Percentiles rank a stretch among this genome's conserved stretches.
phyloP scores from a whole-genome alignment of 805 yeast species.

The Yarrowia alimentaria region DNA sequence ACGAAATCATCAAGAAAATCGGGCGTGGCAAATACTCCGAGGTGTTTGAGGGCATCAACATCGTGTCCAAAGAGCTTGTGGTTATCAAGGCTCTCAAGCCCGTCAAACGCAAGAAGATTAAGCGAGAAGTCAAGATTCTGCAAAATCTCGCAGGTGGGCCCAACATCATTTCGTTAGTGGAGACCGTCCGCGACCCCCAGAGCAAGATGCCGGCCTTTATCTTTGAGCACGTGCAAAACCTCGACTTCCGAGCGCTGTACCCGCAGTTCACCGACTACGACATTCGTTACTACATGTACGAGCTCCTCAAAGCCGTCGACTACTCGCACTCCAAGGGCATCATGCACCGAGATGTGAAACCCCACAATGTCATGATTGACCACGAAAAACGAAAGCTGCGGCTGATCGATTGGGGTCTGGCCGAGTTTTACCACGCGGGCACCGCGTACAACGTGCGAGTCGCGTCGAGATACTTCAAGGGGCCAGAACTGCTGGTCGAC shows the following conservation, averaged over 20 bases:
- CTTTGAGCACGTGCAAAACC: constrained; percentile 80
- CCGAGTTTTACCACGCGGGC: constrained; percentile 88
- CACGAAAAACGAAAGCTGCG: constrained; percentile 65
- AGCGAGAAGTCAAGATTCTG: constrained; percentile 82
- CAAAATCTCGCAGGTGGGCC: constrained; percentile 85
- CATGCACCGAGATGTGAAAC: constrained; percentile 94
- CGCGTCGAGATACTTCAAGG: constrained; percentile 89
- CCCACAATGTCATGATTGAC: constrained; percentile 94
- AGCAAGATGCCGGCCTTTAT: constrained; percentile 81
- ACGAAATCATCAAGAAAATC: constrained; percentile 77
- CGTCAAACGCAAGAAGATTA: constrained; percentile 86
- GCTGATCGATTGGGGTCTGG: constrained; percentile 93
- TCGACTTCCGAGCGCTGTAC: constrained; percentile 77
- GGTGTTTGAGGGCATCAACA: constrained; percentile 81
- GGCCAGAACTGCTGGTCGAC: constrained; percentile 86
- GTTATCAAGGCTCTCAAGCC: constrained; percentile 91
- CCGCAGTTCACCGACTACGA: constrained; percentile 74
- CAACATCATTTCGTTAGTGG: constrained; percentile 71
- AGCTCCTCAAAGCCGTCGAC: constrained; percentile 77
- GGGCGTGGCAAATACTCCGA: constrained; percentile 97
- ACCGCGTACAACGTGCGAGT: constrained; percentile 90
- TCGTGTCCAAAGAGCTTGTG: constrained; percentile 60
- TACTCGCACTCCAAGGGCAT: constrained; percentile 93
- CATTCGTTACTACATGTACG: constrained; percentile 78
- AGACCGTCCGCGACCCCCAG: constrained; percentile 76